Evolutionary conservation across 805 yeast species (phyloP).

Genomic region (Torulaspora delbrueckii): DNA sequence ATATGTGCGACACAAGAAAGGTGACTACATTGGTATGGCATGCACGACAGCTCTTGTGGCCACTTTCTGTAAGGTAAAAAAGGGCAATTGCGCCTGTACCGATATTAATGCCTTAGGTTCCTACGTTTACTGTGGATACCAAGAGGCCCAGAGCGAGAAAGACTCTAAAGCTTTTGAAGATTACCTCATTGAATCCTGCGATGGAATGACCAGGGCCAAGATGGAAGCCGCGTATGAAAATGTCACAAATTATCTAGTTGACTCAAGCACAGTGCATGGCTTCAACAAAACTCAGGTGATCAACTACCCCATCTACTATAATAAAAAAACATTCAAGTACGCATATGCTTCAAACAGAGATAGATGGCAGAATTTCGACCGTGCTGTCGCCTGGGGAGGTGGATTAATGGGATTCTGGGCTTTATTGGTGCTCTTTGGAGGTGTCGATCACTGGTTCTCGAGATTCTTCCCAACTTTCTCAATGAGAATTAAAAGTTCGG

Average conservation of each 20-base stretch:
- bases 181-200: conserved; percentile 29
- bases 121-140: conserved; percentile 29
- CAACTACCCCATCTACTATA: conserved; percentile 37
- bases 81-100: conserved; percentile 27
- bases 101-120: conserved; percentile 33
- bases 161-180: conserved; percentile 17
- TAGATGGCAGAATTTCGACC: conserved; percentile 34
- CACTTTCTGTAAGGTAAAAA: conserved; percentile 26
- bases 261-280: conserved; percentile 31
- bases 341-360: conserved; percentile 25
- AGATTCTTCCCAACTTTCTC: conserved; percentile 39
- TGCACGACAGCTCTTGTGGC: conserved; percentile 27
- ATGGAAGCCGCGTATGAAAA: conserved; percentile 39
- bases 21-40: conserved; percentile 19
- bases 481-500: conserved; percentile 30
- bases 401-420: conserved; percentile 49
- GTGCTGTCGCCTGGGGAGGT: conserved; percentile 44
- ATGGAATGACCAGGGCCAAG: conserved; percentile 34
- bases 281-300: conserved; percentile 36
- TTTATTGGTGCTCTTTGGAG: conserved; percentile 39
- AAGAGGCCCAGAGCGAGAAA: conserved; percentile 11
- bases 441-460: conserved; percentile 40
- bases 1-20: conserved; percentile 18
- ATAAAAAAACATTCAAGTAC: conserved; percentile 25
- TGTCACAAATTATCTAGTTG: conserved; percentile 42